A percentile compares a stretch with the other conserved stretches of the same genome.
Evolutionary conservation across 2,329 filamentous ascomycete genomes (phyloP).

Genomic region (Aureobasidium pullulans): DNA sequence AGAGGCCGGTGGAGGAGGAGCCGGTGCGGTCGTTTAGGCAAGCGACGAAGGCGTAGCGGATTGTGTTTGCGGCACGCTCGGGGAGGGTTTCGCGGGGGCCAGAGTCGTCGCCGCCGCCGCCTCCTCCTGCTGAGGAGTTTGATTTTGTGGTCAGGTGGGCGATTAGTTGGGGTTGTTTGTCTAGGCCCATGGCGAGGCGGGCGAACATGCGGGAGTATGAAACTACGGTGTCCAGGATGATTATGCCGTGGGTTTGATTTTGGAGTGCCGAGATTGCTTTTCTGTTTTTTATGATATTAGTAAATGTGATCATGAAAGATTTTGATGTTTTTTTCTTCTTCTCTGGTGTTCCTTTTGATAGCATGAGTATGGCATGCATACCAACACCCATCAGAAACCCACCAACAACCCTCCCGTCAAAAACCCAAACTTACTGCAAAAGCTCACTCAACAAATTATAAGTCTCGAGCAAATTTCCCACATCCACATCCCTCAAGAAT

Average conservation of each 20-base stretch:
- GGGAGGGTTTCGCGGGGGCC: slow-evolving; percentile 71
- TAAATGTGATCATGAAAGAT: background rate
- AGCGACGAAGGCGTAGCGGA: slow-evolving; percentile 84
- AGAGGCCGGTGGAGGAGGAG: slow-evolving; percentile 44
- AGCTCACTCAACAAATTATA: slow-evolving; percentile 68
- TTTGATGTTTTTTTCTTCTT: background rate
- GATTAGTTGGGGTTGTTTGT: slow-evolving; percentile 71
- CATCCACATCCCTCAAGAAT: slow-evolving; percentile 74
- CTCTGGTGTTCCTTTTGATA: background rate
- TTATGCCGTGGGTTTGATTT: slow-evolving; percentile 68
- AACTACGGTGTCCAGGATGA: slow-evolving; percentile 78
- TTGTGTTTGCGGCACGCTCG: slow-evolving; percentile 79
- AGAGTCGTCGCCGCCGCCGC: slow-evolving; percentile 46
- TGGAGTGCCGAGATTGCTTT: slow-evolving; percentile 76
- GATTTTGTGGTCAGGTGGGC: slow-evolving; percentile 44
- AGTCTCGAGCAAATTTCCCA: slow-evolving; percentile 64
- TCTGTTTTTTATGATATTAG: slow-evolving; percentile 36
- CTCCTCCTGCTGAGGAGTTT: background rate
- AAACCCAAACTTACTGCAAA: slow-evolving; percentile 55
- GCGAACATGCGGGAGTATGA: slow-evolving; percentile 74
- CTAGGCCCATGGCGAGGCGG: slow-evolving; percentile 74
- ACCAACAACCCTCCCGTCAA: background rate
- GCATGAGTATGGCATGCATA: background rate
- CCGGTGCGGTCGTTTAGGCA: slow-evolving; percentile 76
- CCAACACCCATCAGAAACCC: background rate